Evolutionary conservation across 345 rosid genomes (phyloP).

Genomic region (Fremontodendron californicum): DNA sequence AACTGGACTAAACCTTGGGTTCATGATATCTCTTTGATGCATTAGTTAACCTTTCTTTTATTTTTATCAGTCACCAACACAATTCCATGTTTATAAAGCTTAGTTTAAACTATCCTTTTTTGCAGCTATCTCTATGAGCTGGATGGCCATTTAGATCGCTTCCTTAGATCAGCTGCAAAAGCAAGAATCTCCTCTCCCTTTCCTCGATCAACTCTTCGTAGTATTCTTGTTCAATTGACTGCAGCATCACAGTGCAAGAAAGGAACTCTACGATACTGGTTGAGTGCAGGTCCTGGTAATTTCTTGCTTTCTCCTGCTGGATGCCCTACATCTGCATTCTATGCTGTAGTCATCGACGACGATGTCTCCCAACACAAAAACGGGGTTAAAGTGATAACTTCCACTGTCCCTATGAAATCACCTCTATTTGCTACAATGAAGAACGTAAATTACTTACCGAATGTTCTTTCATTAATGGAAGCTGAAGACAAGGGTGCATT

Average conservation of each 20-base stretch:
- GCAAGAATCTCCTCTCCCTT: constrained; percentile 62
- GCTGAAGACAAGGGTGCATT: constrained; percentile 63
- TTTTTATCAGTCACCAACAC: not conserved
- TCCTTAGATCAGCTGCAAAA: constrained; percentile 51
- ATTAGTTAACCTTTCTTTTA: not conserved
- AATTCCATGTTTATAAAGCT: not conserved
- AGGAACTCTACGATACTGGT: constrained; percentile 64
- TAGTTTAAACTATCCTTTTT: not conserved
- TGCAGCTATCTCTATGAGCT: constrained; percentile 56
- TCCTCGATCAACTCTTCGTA: constrained; percentile 48
- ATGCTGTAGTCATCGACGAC: constrained; percentile 57
- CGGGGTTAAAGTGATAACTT: constrained; percentile 62
- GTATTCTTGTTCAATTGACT: constrained; percentile 57
- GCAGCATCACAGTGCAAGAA: constrained; percentile 50
- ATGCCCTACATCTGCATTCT: constrained; percentile 59
- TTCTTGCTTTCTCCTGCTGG: constrained; percentile 61
- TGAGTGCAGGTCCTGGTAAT: constrained; percentile 66
- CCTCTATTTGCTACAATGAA: constrained; percentile 51
- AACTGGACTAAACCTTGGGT: not conserved
- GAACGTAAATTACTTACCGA: constrained; percentile 65
- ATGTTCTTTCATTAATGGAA: constrained; percentile 57
- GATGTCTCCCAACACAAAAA: constrained; percentile 46
- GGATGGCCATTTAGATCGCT: constrained; percentile 62
- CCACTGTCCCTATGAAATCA: constrained; percentile 61
- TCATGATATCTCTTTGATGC: not conserved